These are phyloP conservation scores for Lentinus brumalis DNA, from an alignment of 768 basidiomycete species.

Conservation along the genomic window DNA sequence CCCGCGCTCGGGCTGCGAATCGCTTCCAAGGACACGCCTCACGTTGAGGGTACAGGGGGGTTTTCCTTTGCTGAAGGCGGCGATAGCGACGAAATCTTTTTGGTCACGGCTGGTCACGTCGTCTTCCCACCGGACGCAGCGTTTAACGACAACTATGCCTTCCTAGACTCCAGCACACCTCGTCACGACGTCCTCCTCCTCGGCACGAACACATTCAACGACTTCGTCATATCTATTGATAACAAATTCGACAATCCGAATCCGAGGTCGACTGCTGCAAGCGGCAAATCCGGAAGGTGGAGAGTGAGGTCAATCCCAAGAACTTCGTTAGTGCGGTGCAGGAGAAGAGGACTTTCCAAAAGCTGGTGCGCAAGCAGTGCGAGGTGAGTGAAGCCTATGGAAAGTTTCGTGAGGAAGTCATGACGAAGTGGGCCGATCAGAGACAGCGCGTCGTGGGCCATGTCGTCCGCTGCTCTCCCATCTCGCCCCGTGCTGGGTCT, in stretches of 20 bases:
- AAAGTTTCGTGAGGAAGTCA: slow-evolving; percentile 9
- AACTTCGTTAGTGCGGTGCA: too few species aligned
- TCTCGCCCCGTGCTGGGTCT: slow-evolving; percentile 9
- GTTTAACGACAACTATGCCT: neutral
- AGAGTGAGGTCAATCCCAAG: too few species aligned
- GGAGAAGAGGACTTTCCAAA: neutral
- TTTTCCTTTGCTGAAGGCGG: slow-evolving; percentile 9
- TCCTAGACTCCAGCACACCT: neutral
- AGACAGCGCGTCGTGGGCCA: slow-evolving; percentile 22
- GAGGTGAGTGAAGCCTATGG: slow-evolving; percentile 13
- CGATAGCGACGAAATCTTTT: slow-evolving; percentile 3
- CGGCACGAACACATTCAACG: neutral
- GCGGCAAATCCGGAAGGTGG: too few species aligned
- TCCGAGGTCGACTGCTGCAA: too few species aligned
- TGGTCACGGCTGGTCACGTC: slow-evolving; percentile 9
- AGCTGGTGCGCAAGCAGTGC: neutral
- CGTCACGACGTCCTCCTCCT: neutral
- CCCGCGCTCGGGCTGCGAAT: slow-evolving; percentile 20
- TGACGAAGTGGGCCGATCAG: slow-evolving; percentile 14
- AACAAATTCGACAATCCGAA: too few species aligned
- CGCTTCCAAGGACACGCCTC: neutral
- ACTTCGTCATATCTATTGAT: neutral
- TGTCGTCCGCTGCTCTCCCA: slow-evolving; percentile 20
- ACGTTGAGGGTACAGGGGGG: slow-evolving; percentile 8
- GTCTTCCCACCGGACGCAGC: slow-evolving; percentile 2